These are phyloP conservation scores for Leucosporidium yakuticum DNA, from an alignment of 768 basidiomycete genomes.

Conservation along the genomic window DNA sequence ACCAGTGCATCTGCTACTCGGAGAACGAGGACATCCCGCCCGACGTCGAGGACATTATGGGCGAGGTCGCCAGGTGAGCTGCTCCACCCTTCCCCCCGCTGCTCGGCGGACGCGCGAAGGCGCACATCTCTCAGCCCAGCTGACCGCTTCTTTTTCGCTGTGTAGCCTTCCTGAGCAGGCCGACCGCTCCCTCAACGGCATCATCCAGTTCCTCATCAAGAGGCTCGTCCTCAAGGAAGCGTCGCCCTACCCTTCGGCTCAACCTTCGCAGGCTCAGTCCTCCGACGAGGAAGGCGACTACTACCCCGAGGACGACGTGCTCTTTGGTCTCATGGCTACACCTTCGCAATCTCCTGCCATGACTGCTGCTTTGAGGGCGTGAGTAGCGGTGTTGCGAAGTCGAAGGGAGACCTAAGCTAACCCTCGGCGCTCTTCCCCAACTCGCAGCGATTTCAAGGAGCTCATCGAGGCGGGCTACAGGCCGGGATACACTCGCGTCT, in stretches of 20 bases:
- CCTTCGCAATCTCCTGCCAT: neutral
- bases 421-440: neutral
- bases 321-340: conserved; percentile 37
- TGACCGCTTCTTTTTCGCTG: conserved; percentile 42
- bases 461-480: conserved; percentile 55
- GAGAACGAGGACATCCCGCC: conserved; percentile 47
- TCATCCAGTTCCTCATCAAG: conserved; percentile 42
- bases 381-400: neutral
- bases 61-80: conserved; percentile 46
- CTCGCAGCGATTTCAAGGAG: conserved; percentile 56
- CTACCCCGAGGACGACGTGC: conserved; percentile 43
- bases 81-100: neutral
- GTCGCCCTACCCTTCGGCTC: conserved; percentile 36
- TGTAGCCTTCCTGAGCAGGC: conserved; percentile 13
- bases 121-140: conserved; percentile 25
- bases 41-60: conserved; percentile 48
- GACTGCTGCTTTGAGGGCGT: conserved; percentile 35
- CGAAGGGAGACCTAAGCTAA: neutral
- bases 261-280: conserved; percentile 46
- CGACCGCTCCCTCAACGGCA: conserved; percentile 28
- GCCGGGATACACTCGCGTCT: conserved; percentile 56
- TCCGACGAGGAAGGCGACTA: conserved; percentile 45
- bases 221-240: conserved; percentile 47
- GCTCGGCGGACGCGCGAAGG: neutral
- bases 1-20: conserved; percentile 56